Evolutionary conservation across 2,329 filamentous ascomycete genomes (phyloP), one percentile per base, ranked within the genome.

Genomic region (Alternaria infectoria): DNA sequence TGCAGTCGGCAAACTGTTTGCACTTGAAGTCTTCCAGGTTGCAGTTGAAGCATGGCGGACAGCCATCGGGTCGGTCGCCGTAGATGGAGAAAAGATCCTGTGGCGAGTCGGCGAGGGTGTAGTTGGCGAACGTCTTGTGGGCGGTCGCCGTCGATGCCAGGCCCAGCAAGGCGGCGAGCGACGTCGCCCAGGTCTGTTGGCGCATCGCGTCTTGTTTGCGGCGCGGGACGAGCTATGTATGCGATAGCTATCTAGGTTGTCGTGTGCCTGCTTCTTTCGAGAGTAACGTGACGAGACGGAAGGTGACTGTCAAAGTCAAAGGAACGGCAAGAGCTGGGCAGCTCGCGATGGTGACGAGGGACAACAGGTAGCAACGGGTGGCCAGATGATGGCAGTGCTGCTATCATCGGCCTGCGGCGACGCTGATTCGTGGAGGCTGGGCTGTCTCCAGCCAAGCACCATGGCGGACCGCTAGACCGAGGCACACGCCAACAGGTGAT

Each of bases 41-140:
- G 83, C 96, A 99, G 87, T 99, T 98, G 86, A 99, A 99, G 84
- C 96, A 96, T 75, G 92, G 92, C 57, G 92, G 92, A 77, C 93
- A 96, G 74, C 91, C 88, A 67, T 87, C 87, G 7, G 93, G 91
- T 54, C 92, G 88, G 73, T 91, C 89, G 69, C 88, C 90, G 81
- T 92, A 87, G 50, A 94, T 82, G 40, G 90, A 87, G 76, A 93
- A 84, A 77, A 91, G 88, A 45, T 73, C 64, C 9, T 74, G 67
- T 36, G 77, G 74, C 32, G 73, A 59, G 36, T 79, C 74, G 88
- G 87, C 71, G 88, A 83, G 70, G 87, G 83, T 81, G 86, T 88
- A 74, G 61, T 80, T 79, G 54, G 74, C 62, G 61, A 74, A 73
- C 28, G 75, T 77, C 62, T 74, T 76, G 60, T 77, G 68, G 28